Conservation (phyloP, 495 filamentous ascomycete genomes). For the Trypethelium eluteriae region DNA sequence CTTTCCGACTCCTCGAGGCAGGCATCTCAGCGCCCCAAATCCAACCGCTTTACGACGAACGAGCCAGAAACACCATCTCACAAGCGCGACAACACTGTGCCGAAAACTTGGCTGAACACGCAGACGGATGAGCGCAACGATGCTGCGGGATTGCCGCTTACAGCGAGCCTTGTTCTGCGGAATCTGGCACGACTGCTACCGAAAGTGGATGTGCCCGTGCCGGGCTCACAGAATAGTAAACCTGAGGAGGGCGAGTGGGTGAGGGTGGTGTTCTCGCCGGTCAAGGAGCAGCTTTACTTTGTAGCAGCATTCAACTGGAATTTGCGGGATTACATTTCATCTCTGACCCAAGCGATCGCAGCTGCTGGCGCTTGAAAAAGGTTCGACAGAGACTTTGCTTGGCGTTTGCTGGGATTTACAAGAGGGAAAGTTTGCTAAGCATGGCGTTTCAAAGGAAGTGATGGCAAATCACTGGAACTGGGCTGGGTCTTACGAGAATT, state of each 20-base stretch:
- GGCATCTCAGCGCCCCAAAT: slow-evolving; percentile 26
- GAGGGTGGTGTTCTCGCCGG: slow-evolving; percentile 40
- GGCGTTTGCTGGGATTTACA: background rate
- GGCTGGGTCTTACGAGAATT: background rate
- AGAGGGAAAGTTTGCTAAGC: background rate
- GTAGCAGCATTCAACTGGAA: slow-evolving; percentile 44
- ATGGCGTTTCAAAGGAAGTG: slow-evolving; percentile 1
- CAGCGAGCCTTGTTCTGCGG: slow-evolving; percentile 74
- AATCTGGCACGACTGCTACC: slow-evolving; percentile 59
- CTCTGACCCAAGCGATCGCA: slow-evolving; percentile 39
- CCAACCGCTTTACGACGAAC: slow-evolving; percentile 20
- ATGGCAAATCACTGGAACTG: background rate
- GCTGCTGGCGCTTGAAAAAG: slow-evolving; percentile 19
- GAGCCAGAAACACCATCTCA: background rate
- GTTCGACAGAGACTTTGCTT: background rate
- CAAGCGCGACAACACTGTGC: slow-evolving; percentile 29
- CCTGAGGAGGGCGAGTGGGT: slow-evolving; percentile 45
- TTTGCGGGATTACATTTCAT: slow-evolving; percentile 40
- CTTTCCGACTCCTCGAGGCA: slow-evolving; percentile 42
- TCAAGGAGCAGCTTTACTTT: slow-evolving; percentile 39
- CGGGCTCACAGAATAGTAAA: slow-evolving; percentile 43
- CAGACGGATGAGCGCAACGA: slow-evolving; percentile 72
- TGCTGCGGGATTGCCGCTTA: slow-evolving; percentile 75
- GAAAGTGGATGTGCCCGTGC: slow-evolving; percentile 21
- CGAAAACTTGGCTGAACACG: slow-evolving; percentile 56